Conservation (phyloP, 2,329 filamentous ascomycete genomes). For the Exophiala oligosperma region DNA sequence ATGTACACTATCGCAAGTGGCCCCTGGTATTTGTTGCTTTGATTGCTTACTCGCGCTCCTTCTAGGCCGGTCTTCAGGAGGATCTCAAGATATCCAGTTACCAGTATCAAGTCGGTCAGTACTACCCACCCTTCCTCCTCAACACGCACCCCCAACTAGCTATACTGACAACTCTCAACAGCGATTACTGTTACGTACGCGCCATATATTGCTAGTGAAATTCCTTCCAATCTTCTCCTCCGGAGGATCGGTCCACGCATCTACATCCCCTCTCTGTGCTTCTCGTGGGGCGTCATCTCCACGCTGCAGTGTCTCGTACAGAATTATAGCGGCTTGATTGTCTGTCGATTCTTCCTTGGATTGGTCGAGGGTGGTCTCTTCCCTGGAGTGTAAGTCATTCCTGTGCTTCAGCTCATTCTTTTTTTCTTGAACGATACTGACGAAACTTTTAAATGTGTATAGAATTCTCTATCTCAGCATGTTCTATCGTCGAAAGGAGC, state of each 20-base stretch:
- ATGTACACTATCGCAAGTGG: conserved; percentile 44
- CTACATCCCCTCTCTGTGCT: conserved; percentile 34
- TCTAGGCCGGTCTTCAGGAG: too few relatives aligned
- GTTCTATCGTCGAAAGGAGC: conserved; percentile 45
- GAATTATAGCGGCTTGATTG: conserved; percentile 44
- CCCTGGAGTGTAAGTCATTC: conserved; percentile 34
- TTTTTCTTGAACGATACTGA: too few relatives aligned
- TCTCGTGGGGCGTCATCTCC: conserved; percentile 49
- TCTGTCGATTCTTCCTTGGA: conserved; percentile 46
- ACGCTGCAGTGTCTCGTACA: conserved; percentile 52
- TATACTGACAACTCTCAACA: neutral
- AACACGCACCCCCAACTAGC: neutral
- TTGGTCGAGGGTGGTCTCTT: conserved; percentile 41
- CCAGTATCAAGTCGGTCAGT: too few relatives aligned
- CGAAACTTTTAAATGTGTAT: too few relatives aligned
- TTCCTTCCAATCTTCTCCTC: conserved; percentile 64
- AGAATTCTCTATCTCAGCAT: conserved; percentile 36
- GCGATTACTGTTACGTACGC: conserved; percentile 60
- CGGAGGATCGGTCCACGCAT: conserved; percentile 40
- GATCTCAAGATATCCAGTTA: too few relatives aligned
- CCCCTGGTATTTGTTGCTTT: conserved; percentile 59
- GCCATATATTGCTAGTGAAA: conserved; percentile 45
- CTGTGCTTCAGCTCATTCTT: too few relatives aligned
- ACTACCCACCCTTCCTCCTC: conserved; percentile 60
- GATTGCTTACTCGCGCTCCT: conserved; percentile 28